Evolutionary conservation across 768 basidiomycete genomes (phyloP), one percentile per base, ranked within the genome.

Genomic region (Kwoniella bestiolae): DNA sequence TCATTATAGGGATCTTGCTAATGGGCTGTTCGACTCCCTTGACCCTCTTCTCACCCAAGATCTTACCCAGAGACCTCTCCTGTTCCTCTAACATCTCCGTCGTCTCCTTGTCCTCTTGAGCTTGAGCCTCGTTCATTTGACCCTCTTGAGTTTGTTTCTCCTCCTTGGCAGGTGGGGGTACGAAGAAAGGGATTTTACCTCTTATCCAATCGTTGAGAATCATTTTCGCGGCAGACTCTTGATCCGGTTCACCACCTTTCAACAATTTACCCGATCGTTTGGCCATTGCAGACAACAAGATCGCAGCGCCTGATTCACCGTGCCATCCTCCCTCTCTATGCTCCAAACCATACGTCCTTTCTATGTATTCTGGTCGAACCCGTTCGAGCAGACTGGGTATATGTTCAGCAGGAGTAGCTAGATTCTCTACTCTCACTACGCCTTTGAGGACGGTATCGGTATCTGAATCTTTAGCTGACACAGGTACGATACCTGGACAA

Each of bases 401-500:
- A 79, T 96, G 94, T 63, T 95, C 92, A 5, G 91, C 91, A 0
- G 96, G 95, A 23, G 89, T 91, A 2, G 92, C 86, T 16, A 99
- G 86, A 60, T 94, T 93, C 83, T 98, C 95, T 23, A 98, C 92
- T 64, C 95, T 90, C 41, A 98, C 88, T 53, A 97, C 94, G 21
- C 95, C 96, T 82, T 99, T 99, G 64, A 99, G 86, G 25, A 98
- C 96, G 3, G 89, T 96, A 16, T 88, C 87, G 0, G 92, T 92
- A 77, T 95, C 89, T 2, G 90, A 87, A 81, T 98, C 94, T 67
- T 91, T 86, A 2, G 92, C 90, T 25, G 93, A 94, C 18, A 93
- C 89, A 2, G 95, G 95, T 1, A 97, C 96, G 81, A 98, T 91
- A 53, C 96, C 96, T 29, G 96, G 96, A 79, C 96, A 99, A 82